phyloP scores from a whole-genome alignment of 768 basidiomycete genomes.

The Leccinum pellstonianum region DNA sequence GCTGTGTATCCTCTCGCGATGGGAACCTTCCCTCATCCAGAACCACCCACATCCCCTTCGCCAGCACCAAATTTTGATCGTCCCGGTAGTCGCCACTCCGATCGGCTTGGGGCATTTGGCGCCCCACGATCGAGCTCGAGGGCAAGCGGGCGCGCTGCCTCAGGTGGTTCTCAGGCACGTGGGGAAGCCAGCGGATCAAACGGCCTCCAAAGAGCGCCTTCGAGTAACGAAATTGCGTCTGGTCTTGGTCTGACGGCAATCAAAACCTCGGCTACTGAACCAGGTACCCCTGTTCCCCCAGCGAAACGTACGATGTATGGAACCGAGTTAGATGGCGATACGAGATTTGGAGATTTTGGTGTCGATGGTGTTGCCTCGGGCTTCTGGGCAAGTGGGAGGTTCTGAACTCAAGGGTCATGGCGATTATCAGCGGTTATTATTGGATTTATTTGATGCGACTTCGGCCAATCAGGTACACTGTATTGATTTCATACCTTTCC shows the following conservation, averaged over 20 bases:
- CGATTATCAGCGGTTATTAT: not conserved
- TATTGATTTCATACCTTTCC: conserved; percentile 6
- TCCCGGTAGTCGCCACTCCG: conserved; percentile 35
- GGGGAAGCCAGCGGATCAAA: conserved; percentile 27
- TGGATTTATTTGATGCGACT: conserved; percentile 7
- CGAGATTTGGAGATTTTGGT: conserved; percentile 85
- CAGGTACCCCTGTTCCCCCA: conserved; percentile 41
- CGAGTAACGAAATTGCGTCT: conserved; percentile 48
- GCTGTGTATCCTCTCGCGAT: conserved; percentile 38
- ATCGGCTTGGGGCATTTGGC: conserved; percentile 30
- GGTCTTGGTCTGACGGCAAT: conserved; percentile 43
- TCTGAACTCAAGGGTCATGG: conserved; percentile 25
- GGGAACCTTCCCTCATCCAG: conserved; percentile 36
- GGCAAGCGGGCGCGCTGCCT: conserved; percentile 29
- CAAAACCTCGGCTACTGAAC: conserved; percentile 39
- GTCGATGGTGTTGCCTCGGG: conserved; percentile 72
- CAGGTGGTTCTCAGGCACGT: conserved; percentile 27
- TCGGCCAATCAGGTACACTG: conserved; percentile 10
- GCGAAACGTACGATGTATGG: conserved; percentile 79
- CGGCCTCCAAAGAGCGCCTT: conserved; percentile 32
- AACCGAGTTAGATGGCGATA: conserved; percentile 76
- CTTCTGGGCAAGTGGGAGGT: conserved; percentile 60
- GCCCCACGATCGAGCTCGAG: conserved; percentile 40
- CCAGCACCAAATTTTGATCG: conserved; percentile 33
- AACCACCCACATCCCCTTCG: conserved; percentile 35